Conservation (phyloP, 2,329 filamentous ascomycete species). For the Iodosphaeria phyllophila region DNA sequence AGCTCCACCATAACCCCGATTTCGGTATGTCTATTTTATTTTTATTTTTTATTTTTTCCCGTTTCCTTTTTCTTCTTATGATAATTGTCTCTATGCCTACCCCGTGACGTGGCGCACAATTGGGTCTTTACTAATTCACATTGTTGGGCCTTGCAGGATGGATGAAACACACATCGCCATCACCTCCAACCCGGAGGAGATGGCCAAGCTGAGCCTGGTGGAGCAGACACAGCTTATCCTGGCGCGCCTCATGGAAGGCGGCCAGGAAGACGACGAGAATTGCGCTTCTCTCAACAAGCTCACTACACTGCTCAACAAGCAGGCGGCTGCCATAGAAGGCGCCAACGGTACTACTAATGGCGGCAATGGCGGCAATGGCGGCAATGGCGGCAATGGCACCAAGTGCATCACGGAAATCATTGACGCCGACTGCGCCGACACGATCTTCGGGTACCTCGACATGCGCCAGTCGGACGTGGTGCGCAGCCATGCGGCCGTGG, state of each 20-base stretch:
- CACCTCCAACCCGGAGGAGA: constrained; percentile 9
- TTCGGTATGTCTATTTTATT: too few species aligned
- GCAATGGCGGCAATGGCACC: too few species aligned
- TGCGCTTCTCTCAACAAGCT: constrained; percentile 38
- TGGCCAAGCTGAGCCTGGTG: constrained; percentile 9
- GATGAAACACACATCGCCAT: constrained; percentile 10
- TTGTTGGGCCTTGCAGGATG: constrained; percentile 10
- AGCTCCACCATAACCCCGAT: too few species aligned
- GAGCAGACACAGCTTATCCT: constrained; percentile 62
- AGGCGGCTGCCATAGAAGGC: constrained; percentile 25
- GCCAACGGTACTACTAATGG: too few species aligned
- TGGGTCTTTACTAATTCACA: too few species aligned
- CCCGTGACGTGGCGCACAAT: too few species aligned
- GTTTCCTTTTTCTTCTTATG: not conserved
- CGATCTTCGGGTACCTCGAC: constrained; percentile 72
- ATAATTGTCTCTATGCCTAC: too few species aligned
- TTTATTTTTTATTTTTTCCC: not conserved
- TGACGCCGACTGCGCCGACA: constrained; percentile 62
- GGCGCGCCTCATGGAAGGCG: constrained; percentile 78
- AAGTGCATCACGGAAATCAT: constrained; percentile 40
- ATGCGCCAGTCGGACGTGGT: constrained; percentile 58
- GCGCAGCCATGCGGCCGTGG: constrained; percentile 64
- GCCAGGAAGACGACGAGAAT: constrained; percentile 61
- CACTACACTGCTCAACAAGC: constrained; percentile 39
- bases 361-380: too few species aligned